Evolutionary conservation across 2,329 filamentous ascomycete genomes (phyloP), one percentile per base, ranked within the genome.

Genomic region (Boeremia lycopersici): DNA sequence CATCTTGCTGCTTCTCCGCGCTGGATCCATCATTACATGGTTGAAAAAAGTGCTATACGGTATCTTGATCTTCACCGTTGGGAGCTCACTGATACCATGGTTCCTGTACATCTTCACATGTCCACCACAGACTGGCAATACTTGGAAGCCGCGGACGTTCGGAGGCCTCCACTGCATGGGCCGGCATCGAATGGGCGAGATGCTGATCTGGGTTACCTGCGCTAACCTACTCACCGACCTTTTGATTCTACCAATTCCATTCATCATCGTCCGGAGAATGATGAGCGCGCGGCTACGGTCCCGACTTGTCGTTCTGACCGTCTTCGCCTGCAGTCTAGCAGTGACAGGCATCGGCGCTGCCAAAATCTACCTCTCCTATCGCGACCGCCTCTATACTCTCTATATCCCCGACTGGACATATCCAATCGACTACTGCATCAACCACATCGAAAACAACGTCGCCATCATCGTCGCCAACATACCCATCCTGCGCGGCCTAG

Each of bases 401-500:
- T 72, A 70, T 56, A 65, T 71, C 12, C 64, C 71, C 5, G 74
- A 77, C 57, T 77, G 74, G 74, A 77, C 74, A n/a, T 77, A 74
- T 43, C 69, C 70, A 7, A 76, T 76, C 56, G 72, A 75, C 58
- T 77, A 69, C 60, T 76, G 73, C 55, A 74, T 76, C 63, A 77
- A 68, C 47, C 74, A 77, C 58, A 72, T 75, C 48, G 74, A 77
- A 46, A 76, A 75, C 59, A 76, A 74, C 47, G 74, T 76, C 33
- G 74, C 74, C 26, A 77, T 77, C 47, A 76, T 76, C 35, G 72
- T 76, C 9, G 74, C 74, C 33, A 76, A 75, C 52, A 67, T 77
- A 8, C 74, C 74, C 9, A 75, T 75, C n/a, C 66, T 77, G 17
- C 74, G 74, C 41, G 73, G 74, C 29, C 70, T 77, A 7, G 73